Percentiles rank a stretch among this genome's conserved stretches.
These are phyloP conservation scores for Solidago caesia DNA, from an alignment of 129 eudicot genomes.

Conservation along the genomic window DNA sequence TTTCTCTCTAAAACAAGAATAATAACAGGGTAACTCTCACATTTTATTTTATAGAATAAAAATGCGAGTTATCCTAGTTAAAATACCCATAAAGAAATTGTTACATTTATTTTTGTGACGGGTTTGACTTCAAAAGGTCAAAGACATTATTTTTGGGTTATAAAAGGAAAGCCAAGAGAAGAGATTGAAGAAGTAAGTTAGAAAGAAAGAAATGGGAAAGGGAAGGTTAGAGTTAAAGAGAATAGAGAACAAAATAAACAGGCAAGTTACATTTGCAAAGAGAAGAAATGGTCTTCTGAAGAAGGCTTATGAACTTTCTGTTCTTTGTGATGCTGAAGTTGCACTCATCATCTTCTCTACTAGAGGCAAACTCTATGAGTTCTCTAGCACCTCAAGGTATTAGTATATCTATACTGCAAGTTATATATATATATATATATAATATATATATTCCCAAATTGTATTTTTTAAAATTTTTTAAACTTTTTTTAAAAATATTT, in stretches of 20 bases:
- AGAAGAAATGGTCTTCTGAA: conserved; percentile 47
- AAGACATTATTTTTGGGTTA: conserved; percentile 15
- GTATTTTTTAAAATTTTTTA: background rate
- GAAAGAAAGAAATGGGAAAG: conserved; percentile 35
- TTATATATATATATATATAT: background rate
- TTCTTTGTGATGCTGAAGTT: conserved; percentile 51
- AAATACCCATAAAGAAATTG: too few relatives aligned
- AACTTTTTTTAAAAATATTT: background rate
- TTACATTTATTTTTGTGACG: background rate
- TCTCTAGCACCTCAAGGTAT: conserved; percentile 46
- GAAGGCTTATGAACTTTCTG: conserved; percentile 52
- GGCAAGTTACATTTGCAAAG: conserved; percentile 47
- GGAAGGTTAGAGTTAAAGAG: conserved; percentile 47
- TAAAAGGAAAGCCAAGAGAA: conserved; percentile 22
- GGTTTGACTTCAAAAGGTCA: conserved; percentile 16
- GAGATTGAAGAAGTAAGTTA: conserved; percentile 3
- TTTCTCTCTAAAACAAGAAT: too few relatives aligned
- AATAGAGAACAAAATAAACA: conserved; percentile 50
- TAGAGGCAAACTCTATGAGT: conserved; percentile 46
- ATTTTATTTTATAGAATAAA: too few relatives aligned
- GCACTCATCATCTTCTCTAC: conserved; percentile 52
- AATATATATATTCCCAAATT: background rate
- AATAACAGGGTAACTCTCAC: too few relatives aligned
- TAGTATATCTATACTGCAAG: too few relatives aligned
- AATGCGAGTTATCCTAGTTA: too few relatives aligned